These are phyloP conservation scores for Pythium myriotylum DNA, from an alignment of 352 stramenopile genomes.

Conservation along the genomic window DNA sequence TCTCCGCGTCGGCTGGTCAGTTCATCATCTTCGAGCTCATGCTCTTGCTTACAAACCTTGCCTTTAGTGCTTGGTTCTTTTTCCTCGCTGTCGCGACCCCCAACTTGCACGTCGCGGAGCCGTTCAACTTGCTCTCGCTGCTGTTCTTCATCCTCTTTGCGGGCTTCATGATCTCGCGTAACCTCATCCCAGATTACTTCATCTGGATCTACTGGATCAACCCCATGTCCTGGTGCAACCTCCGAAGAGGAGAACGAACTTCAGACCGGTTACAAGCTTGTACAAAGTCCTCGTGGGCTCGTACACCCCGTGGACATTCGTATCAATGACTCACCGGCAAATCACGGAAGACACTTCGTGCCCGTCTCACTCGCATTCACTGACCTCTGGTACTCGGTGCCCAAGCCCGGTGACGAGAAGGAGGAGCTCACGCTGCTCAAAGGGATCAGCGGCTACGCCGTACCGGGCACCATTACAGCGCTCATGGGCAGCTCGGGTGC, in stretches of 20 bases:
- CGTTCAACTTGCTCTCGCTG: neutral
- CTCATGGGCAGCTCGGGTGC: slow-evolving; percentile 51
- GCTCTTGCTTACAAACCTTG: neutral
- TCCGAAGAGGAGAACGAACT: no score
- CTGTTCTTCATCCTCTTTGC: neutral
- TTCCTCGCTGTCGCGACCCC: neutral
- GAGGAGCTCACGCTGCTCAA: no score
- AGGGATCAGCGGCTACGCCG: no score
- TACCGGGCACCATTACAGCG: no score
- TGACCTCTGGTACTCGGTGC: slow-evolving; percentile 42
- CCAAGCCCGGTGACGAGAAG: no score
- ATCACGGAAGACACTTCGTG: slow-evolving; percentile 5
- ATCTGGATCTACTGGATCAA: no score
- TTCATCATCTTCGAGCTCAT: neutral
- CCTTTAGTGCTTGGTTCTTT: neutral
- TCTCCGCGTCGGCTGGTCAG: slow-evolving; percentile 8
- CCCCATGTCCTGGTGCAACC: neutral
- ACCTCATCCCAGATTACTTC: neutral
- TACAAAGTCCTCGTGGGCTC: neutral
- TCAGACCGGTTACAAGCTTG: no score
- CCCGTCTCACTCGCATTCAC: slow-evolving; percentile 28
- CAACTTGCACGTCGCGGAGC: neutral
- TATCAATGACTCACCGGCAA: slow-evolving; percentile 4
- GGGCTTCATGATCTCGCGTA: neutral
- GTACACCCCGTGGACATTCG: neutral